Base-by-base conservation (phyloP, 2,329 filamentous ascomycete species). In the Colletotrichum acutatum region DNA sequence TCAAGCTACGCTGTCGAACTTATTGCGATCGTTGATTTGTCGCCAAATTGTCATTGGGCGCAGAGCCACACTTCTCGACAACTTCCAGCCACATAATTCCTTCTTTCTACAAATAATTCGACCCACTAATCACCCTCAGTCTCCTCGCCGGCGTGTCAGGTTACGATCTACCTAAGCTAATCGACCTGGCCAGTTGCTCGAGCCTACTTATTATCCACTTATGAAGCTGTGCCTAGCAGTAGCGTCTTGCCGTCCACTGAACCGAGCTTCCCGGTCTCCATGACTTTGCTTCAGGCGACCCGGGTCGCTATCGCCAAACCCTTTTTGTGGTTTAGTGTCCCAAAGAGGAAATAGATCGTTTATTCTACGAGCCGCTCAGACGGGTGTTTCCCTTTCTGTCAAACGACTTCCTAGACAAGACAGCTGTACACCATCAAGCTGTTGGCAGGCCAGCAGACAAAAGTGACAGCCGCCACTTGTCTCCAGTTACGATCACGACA, bases 391-490 rank as follows among this genome's bases (percentile, higher is more conserved):
- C 32, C 32, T 46, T 65, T 69, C 66, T 66, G 66, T 70, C 60
- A 66, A 58, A 30, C 34, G 22, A 16, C 30, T 56, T 57, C 66
- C 46, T 22, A 61, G 56, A 70, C 66, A 61, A 61, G 66, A 70
- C 66, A 61, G 66, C 56, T 61, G 32, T 22, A 70, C 60, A 72
- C 66, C 70, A 65, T 60, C 59, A 49, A 22, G 1, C 11, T 65
- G 22, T 34, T 70, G 66, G 60, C 70, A 64, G 59, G 32, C 42
- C 54, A 53, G 66, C 24, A 65, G 59, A 70, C 34, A 42, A 56
- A 14, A n/a, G 60, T 72, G 66, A 65, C 66, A 72, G 60, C 56
- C 54, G 66, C 66, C 54, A 70, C 32, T 49, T 34, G 66, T 65
- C 34, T 52, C 46, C 46, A 60, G 32, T 57, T 65, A n/a, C 34